Evolutionary conservation across 192 early-diverging fungal species (phyloP), one percentile per base, ranked within the genome.

Genomic region (Cetraspora pellucida): DNA sequence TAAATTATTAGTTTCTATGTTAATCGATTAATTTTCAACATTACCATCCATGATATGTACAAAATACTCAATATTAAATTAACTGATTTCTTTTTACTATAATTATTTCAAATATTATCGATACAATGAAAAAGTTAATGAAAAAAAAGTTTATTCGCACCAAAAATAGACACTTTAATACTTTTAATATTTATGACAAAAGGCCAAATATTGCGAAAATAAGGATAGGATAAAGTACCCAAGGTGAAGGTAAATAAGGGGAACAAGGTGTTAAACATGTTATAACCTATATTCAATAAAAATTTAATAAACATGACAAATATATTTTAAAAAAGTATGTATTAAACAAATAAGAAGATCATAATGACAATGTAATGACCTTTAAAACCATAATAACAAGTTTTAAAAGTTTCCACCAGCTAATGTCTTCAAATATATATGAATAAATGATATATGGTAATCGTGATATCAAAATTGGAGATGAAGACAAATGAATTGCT

Each of bases 121-220:
- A 37, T 37, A 37, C 5, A n/a, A n/a, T n/a, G n/a, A n/a, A n/a
- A n/a, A n/a, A n/a, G n/a, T n/a, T n/a, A n/a, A 37, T 37, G 7
- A 37, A 37, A 37, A 37, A 6, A 37, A 37, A 37, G 3, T 37
- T 37, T 37, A 37, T 6, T 37, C 3, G 1, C 1, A 37, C 37
- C 3, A 37, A 37, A 1, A 6, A 37, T 37, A 37, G 37, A 37
- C 7, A 37, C 37, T 37, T 6, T 1, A 37, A 1, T 37, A 37
- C 37, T 37, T 37, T n/a, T n/a, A 67, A 67, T 11, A 72, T 75
- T 80, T 82, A 85, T 72, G 58, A 67, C 67, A 73, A 82, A 28
- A 86, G 74, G 43, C 85, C 85, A 10, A 84, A 43, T 10, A 77
- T 44, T 2, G 83, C 85, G n/a, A 86, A 70, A 13, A 80, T 28